These are phyloP conservation scores for Magnolia kwangsiensis DNA, from an alignment of 164 flowering plant genomes.

Conservation along the genomic window DNA sequence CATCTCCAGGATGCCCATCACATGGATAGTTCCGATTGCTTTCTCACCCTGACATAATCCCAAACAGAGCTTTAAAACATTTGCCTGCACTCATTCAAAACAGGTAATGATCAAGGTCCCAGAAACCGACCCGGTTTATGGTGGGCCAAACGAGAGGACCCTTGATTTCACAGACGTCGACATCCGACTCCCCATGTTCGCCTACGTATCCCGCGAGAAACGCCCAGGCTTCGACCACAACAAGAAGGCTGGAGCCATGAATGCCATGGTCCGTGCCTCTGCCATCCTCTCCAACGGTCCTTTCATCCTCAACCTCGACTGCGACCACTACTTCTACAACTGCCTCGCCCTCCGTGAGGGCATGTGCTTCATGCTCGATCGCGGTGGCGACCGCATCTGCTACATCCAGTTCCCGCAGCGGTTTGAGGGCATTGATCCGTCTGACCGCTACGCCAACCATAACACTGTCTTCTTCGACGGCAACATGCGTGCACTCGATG, in stretches of 20 bases:
- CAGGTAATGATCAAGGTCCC: constrained; percentile 57
- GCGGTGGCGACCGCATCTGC: constrained; percentile 43
- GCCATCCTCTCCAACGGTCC: constrained; percentile 49
- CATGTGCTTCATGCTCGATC: constrained; percentile 48
- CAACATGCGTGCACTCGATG: constrained; percentile 86
- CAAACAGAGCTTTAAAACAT: no score
- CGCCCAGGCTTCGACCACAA: constrained; percentile 44
- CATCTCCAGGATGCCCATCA: no score
- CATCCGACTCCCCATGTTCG: constrained; percentile 41
- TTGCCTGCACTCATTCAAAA: not conserved
- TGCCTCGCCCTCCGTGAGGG: constrained; percentile 38
- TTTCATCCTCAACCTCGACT: constrained; percentile 44
- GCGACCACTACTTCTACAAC: constrained; percentile 47
- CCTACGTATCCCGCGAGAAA: constrained; percentile 41
- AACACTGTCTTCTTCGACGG: constrained; percentile 51
- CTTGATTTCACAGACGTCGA: constrained; percentile 38
- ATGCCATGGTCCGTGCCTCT: constrained; percentile 41
- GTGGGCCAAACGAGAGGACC: constrained; percentile 20
- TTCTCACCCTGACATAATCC: no score
- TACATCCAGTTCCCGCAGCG: constrained; percentile 44
- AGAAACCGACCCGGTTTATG: constrained; percentile 19
- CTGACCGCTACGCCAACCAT: constrained; percentile 47
- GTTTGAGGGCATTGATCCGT: constrained; percentile 47
- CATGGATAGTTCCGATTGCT: no score
- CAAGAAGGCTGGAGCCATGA: constrained; percentile 53